Evolutionary conservation across 2,329 filamentous ascomycete genomes (phyloP).

Genomic region (Colletotrichum sansevieriae): DNA sequence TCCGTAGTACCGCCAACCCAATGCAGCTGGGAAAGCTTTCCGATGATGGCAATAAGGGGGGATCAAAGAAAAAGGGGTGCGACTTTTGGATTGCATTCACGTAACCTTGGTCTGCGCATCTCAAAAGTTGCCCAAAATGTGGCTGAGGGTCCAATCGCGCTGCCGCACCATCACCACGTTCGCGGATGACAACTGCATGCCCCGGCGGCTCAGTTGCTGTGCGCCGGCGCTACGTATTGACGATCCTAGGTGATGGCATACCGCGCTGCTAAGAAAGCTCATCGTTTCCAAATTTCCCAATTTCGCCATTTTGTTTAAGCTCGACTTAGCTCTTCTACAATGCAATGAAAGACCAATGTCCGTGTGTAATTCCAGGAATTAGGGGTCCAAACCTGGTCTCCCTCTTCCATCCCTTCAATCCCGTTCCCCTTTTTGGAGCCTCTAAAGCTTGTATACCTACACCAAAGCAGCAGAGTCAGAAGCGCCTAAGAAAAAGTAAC

Average conservation of each 20-base stretch:
- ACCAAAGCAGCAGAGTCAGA: not conserved
- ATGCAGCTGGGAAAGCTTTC: not conserved
- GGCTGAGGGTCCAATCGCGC: not conserved
- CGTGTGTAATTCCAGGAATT: no score
- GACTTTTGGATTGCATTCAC: no score
- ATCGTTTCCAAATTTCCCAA: not conserved
- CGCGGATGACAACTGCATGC: not conserved
- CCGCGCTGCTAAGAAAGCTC: no score
- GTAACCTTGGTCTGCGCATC: no score
- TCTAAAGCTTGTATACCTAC: not conserved
- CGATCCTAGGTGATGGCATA: no score
- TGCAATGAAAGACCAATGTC: not conserved
- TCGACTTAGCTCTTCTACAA: not conserved
- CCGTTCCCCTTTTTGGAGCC: not conserved
- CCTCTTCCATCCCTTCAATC: not conserved
- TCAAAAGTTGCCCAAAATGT: no score
- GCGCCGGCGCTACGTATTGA: no score
- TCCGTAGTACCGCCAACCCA: not conserved
- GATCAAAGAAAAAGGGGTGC: not conserved
- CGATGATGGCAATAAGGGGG: no score
- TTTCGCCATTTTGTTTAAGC: not conserved
- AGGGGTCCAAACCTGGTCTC: not conserved
- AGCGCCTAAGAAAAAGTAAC: not conserved
- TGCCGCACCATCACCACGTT: not conserved
- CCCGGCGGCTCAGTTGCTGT: slow-evolving; percentile 7